These are phyloP conservation scores for Penicillium atrosanguineum DNA, from an alignment of 495 filamentous ascomycete species.

Conservation along the genomic window DNA sequence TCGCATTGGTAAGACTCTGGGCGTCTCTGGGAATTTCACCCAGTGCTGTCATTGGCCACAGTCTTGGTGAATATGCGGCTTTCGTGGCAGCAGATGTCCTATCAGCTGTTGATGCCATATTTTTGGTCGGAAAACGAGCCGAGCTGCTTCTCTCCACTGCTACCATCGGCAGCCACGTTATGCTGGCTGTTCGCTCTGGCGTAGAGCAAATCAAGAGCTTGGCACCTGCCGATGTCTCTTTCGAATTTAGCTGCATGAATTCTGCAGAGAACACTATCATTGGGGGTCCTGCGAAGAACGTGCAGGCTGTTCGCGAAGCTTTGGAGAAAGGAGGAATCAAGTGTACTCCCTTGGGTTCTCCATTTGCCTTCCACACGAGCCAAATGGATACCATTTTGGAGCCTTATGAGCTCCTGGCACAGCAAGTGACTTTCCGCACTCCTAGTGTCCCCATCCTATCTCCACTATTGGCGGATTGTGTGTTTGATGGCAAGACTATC, in stretches of 20 bases:
- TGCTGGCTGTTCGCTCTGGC: constrained; percentile 54
- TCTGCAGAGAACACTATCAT: constrained; percentile 55
- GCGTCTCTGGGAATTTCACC: constrained; percentile 15
- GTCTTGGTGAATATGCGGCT: constrained; percentile 42
- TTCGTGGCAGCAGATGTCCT: constrained; percentile 23
- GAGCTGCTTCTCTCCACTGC: constrained; percentile 13
- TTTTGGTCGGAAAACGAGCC: constrained; percentile 24
- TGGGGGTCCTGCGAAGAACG: constrained; percentile 46
- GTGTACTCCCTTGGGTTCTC: constrained; percentile 41
- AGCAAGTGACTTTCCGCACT: constrained; percentile 32
- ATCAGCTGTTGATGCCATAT: constrained; percentile 24
- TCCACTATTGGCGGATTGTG: constrained; percentile 20
- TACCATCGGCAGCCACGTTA: constrained; percentile 23
- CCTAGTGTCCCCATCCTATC: constrained; percentile 33
- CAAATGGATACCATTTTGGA: constrained; percentile 53
- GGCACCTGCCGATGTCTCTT: neutral
- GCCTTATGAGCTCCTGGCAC: constrained; percentile 36
- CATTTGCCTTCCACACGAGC: constrained; percentile 55
- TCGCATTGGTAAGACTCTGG: constrained; percentile 25
- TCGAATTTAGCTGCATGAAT: neutral
- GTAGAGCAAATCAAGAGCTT: neutral
- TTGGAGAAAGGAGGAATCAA: constrained; percentile 16
- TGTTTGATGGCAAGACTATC: constrained; percentile 21
- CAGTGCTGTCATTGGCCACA: constrained; percentile 27
- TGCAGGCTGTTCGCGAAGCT: constrained; percentile 9